Conservation (phyloP, 176 grass and related monocot genomes). For the Aegilops sharonensis region DNA sequence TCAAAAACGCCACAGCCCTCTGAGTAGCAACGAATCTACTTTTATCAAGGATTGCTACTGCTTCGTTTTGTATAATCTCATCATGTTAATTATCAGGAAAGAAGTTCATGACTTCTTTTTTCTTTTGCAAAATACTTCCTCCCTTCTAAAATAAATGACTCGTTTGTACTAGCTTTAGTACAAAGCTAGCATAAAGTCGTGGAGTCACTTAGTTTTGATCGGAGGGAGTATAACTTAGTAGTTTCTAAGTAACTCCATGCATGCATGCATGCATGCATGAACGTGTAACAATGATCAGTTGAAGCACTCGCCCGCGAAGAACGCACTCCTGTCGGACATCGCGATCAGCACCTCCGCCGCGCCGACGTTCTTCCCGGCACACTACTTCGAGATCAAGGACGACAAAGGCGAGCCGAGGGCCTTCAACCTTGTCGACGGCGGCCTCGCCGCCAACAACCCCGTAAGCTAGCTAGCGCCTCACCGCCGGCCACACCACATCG, state of each 20-base stretch:
- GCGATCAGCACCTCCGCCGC: constrained; percentile 70
- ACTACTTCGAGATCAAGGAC: constrained; percentile 56
- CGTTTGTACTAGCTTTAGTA: too few relatives aligned
- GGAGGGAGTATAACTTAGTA: not conserved
- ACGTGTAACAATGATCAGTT: constrained; percentile 27
- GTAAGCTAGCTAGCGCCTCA: constrained; percentile 29
- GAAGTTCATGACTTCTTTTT: not conserved
- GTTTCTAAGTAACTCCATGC: constrained; percentile 14
- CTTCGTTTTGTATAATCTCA: not conserved
- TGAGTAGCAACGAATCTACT: not conserved
- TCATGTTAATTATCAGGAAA: not conserved
- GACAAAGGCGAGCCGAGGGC: not conserved
- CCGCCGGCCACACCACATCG: not conserved
- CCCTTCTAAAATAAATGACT: too few relatives aligned
- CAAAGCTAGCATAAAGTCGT: too few relatives aligned
- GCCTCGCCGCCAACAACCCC: constrained; percentile 75
- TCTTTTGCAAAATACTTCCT: too few relatives aligned
- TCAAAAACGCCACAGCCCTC: too few relatives aligned
- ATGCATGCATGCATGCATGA: not conserved
- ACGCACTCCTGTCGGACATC: constrained; percentile 63
- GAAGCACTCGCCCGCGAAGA: constrained; percentile 35
- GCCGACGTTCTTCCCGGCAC: constrained; percentile 66
- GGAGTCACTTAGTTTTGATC: too few relatives aligned
- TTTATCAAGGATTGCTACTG: not conserved
- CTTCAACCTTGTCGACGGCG: constrained; percentile 75